A percentile compares a stretch with the other conserved stretches of the same genome.
These are phyloP conservation scores for Porodaedalea pini DNA, from an alignment of 1,284 basidiomycete genomes.

Conservation along the genomic window DNA sequence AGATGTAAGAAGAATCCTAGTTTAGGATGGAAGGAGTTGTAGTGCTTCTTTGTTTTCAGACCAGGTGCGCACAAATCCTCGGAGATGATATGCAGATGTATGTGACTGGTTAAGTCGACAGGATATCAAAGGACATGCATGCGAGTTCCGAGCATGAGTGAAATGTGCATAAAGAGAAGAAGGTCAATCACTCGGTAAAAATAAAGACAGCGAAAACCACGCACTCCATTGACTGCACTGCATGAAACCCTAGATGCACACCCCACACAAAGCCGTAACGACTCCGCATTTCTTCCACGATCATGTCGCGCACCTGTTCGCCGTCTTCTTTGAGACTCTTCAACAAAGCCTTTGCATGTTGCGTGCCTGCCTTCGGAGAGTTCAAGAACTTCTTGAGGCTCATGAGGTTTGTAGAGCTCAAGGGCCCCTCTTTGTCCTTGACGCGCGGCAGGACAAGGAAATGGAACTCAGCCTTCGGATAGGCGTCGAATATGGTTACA, in stretches of 20 bases:
- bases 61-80: slow-evolving; percentile 70
- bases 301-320: slow-evolving; percentile 49
- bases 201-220: slow-evolving; percentile 28
- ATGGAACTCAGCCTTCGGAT: slow-evolving; percentile 84
- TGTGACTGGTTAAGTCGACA: slow-evolving; percentile 51
- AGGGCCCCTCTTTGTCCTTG: slow-evolving; percentile 8
- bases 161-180: neutral
- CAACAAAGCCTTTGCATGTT: slow-evolving; percentile 53
- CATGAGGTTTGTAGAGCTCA: slow-evolving; percentile 43
- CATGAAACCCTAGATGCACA: slow-evolving; percentile 85
- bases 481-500: slow-evolving; percentile 81
- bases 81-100: slow-evolving; percentile 88
- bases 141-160: neutral
- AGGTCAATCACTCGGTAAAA: neutral
- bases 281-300: slow-evolving; percentile 80
- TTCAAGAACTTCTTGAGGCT: slow-evolving; percentile 61
- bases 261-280: slow-evolving; percentile 79
- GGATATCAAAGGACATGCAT: neutral
- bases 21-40: slow-evolving; percentile 89
- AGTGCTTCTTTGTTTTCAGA: slow-evolving; percentile 91
- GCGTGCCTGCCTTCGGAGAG: slow-evolving; percentile 39
- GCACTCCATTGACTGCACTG: slow-evolving; percentile 73
- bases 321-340: slow-evolving; percentile 55
- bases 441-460: slow-evolving; percentile 61
- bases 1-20: slow-evolving; percentile 85